Evolutionary conservation across 1,284 basidiomycete species (phyloP), one percentile per base, ranked within the genome.

Genomic region (Ceratobasidium sp.): DNA sequence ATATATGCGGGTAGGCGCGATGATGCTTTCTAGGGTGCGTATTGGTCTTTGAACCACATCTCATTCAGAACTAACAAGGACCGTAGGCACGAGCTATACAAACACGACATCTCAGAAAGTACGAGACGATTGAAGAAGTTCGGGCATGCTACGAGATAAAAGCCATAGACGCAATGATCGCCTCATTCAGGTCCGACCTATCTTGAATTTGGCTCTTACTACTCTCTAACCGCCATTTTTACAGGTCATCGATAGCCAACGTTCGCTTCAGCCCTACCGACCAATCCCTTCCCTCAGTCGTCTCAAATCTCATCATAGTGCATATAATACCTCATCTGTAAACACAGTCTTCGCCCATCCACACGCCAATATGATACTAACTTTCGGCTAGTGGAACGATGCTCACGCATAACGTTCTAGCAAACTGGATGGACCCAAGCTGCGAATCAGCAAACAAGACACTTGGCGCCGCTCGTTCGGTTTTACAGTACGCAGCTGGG

Each of bases 361-460:
- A n/a, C n/a, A n/a, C n/a, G n/a, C n/a, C n/a, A n/a, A n/a, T n/a
- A n/a, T 41, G 36, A 41, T 5, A 41, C 36, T 41, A 41, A 41
- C 11, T 5, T 41, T 5, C 11, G 11, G 4, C 8, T 27, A 71
- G 67, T 19, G 67, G 27, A n/a, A 19, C 44, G 27, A 48, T 59
- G 19, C 44, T 45, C 7, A 9, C 54, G 14, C 54, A 71, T n/a
- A 33, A 19, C 2, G 9, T 48, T 14, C n/a, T 71, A 1, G 54
- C 67, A 17, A 29, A 71, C 67, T 71, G 67, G 67, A 47, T 17
- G 33, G 66, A 69, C 53, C 66, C 66, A 24, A 69, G 66, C 44
- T 69, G 66, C 27, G 66, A 69, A 41, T 69, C 54, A 11, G 51
- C 66, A 15, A 69, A 29, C 53, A 69, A 69, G 29, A 15, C 53